Percentiles rank a stretch among this genome's conserved stretches.
Conservation (phyloP, 805 yeast genomes). For the Osmozyma mogii region DNA sequence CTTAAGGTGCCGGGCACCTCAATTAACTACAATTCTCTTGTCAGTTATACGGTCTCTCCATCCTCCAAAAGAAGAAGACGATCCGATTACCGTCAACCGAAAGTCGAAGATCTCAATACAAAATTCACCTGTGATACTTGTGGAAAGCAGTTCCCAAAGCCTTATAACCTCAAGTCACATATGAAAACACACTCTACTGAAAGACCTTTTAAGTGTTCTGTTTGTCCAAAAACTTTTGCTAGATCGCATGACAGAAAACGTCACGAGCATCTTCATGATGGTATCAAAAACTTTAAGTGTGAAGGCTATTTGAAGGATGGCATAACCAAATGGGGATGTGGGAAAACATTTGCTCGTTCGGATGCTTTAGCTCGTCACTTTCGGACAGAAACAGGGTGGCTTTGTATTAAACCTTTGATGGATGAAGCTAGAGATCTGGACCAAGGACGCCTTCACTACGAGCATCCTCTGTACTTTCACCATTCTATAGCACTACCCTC, state of each 20-base stretch:
- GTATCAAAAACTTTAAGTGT: slow-evolving; percentile 63
- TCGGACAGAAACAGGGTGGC: slow-evolving; percentile 66
- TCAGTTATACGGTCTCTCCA: slow-evolving; percentile 26
- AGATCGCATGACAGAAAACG: slow-evolving; percentile 71
- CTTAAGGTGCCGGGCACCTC: slow-evolving; percentile 4
- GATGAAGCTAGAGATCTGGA: slow-evolving; percentile 42
- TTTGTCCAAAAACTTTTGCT: slow-evolving; percentile 64
- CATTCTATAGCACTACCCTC: too few species aligned
- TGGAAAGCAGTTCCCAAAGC: slow-evolving; percentile 39
- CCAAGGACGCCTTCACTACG: too few species aligned
- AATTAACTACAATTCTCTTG: slow-evolving; percentile 29
- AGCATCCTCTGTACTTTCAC: too few species aligned
- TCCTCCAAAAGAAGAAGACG: slow-evolving; percentile 20
- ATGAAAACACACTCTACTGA: slow-evolving; percentile 54
- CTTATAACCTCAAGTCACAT: slow-evolving; percentile 43
- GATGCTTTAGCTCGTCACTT: slow-evolving; percentile 75
- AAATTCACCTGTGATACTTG: slow-evolving; percentile 32
- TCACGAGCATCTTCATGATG: slow-evolving; percentile 69
- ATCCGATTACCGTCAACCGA: too few species aligned
- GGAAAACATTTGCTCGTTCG: slow-evolving; percentile 63
- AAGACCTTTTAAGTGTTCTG: slow-evolving; percentile 59
- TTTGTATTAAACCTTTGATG: slow-evolving; percentile 58
- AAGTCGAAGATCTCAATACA: background rate
- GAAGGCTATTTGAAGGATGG: slow-evolving; percentile 54
- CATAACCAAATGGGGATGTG: slow-evolving; percentile 64